Percentiles rank a stretch among this genome's conserved stretches.
Evolutionary conservation across 352 stramenopile genomes (phyloP).

Genomic region (Peronosclerospora sorghi): DNA sequence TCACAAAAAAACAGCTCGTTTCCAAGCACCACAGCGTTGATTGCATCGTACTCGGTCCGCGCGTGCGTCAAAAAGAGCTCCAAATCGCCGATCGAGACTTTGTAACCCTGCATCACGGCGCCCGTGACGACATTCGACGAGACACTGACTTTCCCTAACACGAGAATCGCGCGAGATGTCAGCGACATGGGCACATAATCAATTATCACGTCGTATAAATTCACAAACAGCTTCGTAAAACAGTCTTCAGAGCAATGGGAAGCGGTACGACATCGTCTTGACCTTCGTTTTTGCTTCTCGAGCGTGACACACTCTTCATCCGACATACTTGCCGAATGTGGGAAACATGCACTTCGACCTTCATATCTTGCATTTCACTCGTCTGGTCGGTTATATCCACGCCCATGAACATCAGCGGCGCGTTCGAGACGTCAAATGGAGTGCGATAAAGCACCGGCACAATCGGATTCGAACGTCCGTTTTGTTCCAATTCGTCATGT

Average conservation of each 20-base stretch:
- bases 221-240: constrained; percentile 86
- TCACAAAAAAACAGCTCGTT: constrained; percentile 46
- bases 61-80: constrained; percentile 63
- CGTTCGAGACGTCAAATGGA: constrained; percentile 58
- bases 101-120: constrained; percentile 81
- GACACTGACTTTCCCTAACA: constrained; percentile 60
- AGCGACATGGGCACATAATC: constrained; percentile 65
- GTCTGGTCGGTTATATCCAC: constrained; percentile 74
- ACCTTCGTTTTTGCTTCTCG: constrained; percentile 16
- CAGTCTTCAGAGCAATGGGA: constrained; percentile 57
- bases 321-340: constrained; percentile 63
- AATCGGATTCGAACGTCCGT: constrained; percentile 25
- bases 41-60: constrained; percentile 51
- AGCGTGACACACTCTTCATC: constrained; percentile 40
- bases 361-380: constrained; percentile 83
- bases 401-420: constrained; percentile 68
- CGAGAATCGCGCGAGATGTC: constrained; percentile 57
- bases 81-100: constrained; percentile 62
- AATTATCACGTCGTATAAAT: constrained; percentile 71
- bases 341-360: constrained; percentile 77
- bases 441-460: constrained; percentile 75
- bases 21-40: constrained; percentile 51
- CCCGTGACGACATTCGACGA: constrained; percentile 82
- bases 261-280: constrained; percentile 51
- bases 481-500: constrained; percentile 62